A percentile compares a stretch with the other conserved stretches of the same genome.
phyloP scores from a whole-genome alignment of 2,329 filamentous ascomycete species.

The Penicillium olsonii region DNA sequence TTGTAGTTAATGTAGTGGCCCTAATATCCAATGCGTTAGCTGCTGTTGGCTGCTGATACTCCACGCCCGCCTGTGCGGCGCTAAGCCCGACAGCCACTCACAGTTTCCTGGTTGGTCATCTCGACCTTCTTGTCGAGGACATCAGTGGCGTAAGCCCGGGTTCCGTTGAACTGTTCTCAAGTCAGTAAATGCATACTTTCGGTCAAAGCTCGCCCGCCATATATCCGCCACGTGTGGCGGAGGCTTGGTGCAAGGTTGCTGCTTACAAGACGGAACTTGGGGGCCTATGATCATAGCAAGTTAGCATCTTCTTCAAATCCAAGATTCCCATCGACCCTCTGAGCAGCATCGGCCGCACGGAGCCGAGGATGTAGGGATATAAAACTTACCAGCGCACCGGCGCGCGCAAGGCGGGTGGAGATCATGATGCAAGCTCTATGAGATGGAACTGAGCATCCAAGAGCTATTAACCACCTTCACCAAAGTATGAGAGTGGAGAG shows the following conservation, averaged over 20 bases:
- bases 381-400: constrained; percentile 49
- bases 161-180: constrained; percentile 58
- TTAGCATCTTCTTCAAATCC: constrained; percentile 25
- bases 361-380: constrained; percentile 12
- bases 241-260: constrained; percentile 6
- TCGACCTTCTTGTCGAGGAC: constrained; percentile 92
- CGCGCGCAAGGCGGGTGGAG: constrained; percentile 49
- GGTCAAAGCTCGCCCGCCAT: constrained; percentile 1
- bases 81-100: constrained; percentile 32
- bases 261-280: constrained; percentile 50
- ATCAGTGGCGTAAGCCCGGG: constrained; percentile 78
- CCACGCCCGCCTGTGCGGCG: constrained; percentile 10
- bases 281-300: constrained; percentile 34
- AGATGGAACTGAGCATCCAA: constrained; percentile 43
- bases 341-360: neutral
- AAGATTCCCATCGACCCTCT: neutral
- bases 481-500: constrained; percentile 34
- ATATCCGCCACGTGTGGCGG: neutral
- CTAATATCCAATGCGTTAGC: constrained; percentile 36
- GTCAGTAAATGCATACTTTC: constrained; percentile 28
- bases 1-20: constrained; percentile 97
- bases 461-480: constrained; percentile 39
- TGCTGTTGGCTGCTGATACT: constrained; percentile 9
- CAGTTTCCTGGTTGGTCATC: constrained; percentile 94
- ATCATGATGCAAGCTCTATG: constrained; percentile 50